Base-by-base conservation (phyloP, 805 yeast species). In the Candida montana region DNA sequence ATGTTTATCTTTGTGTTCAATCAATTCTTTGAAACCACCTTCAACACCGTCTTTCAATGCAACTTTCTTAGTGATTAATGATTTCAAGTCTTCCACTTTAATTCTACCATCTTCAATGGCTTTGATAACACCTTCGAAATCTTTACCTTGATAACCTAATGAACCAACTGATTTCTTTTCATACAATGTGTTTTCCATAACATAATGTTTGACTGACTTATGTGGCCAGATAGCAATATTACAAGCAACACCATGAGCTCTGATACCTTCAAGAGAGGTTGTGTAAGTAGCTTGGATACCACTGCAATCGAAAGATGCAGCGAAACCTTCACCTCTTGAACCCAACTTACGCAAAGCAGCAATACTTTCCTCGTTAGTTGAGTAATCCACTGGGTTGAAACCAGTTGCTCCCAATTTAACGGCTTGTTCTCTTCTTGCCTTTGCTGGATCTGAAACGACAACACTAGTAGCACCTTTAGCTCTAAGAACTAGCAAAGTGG, bases 371-470 rank as follows among this genome's bases (percentile, higher is more conserved):
- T 58, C 63, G 17, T 19, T 33, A 5, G 35, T 13, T 8, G 52
- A 49, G 15, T 57, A 62, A 1, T 53, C 56, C 4, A 62, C 46
- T 18, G 78, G 78, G 50, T 74, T 65, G 50, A 68, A 71, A 1
- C 62, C 66, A 27, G 57, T 59, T 3, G 71, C 78, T 24, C 77
- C 76, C 17, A 74, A 58, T 33, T 57, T 55, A 31, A 66, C 69
- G 3, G 85, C 81, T 31, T 76, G 74, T 41, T 76, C 72, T 55
- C 83, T 73, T 59, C 86, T 75, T n/a, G 75, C 67, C 19, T 63
- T 58, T 7, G 81, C 81, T 18, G 83, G 84, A 51, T 77, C 84
- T 15, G 75, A 65, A 37, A 77, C 76, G n/a, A 79, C 79, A 56
- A 78, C 68, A 30, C 56, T 59, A 15, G 69, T 62, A 3, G 71